Evolutionary conservation across 768 basidiomycete genomes (phyloP).

Genomic region (Amanita exitialis): DNA sequence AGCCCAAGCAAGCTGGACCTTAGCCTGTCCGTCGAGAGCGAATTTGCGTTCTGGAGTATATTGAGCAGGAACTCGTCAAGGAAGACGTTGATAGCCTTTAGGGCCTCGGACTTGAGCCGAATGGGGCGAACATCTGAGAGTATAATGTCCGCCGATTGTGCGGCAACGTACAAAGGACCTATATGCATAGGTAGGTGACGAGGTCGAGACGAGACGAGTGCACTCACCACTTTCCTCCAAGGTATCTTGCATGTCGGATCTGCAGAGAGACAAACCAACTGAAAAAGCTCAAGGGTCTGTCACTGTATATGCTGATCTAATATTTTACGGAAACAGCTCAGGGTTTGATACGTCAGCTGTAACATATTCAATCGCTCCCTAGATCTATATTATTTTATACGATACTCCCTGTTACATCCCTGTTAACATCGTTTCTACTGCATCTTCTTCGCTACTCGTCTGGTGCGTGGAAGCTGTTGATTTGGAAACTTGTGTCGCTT

Average conservation of each 20-base stretch:
- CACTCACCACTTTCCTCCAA: slow-evolving; percentile 30
- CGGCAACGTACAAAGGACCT: slow-evolving; percentile 72
- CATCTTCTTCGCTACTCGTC: slow-evolving; percentile 15
- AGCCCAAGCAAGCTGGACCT: slow-evolving; percentile 62
- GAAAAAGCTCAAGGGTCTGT: background rate
- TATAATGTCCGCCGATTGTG: slow-evolving; percentile 81
- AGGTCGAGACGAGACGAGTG: slow-evolving; percentile 7
- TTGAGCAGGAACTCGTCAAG: slow-evolving; percentile 79
- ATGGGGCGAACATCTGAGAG: slow-evolving; percentile 92
- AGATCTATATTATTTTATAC: background rate
- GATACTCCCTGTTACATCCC: background rate
- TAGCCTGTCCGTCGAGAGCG: slow-evolving; percentile 65
- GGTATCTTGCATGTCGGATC: slow-evolving; percentile 30
- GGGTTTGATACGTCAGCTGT: background rate
- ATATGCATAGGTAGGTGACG: slow-evolving; percentile 4
- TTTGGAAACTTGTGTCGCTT: slow-evolving; percentile 6
- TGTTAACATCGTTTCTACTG: slow-evolving; percentile 17
- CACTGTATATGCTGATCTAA: background rate
- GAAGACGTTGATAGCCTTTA: slow-evolving; percentile 67
- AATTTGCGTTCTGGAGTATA: slow-evolving; percentile 55
- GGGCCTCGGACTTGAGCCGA: slow-evolving; percentile 69
- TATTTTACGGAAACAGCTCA: background rate
- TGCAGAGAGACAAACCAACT: background rate
- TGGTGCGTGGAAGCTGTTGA: slow-evolving; percentile 6
- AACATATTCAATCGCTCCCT: background rate